Evolutionary conservation across 139 green algal species (phyloP).

Genomic region (Micractinium sp.): DNA sequence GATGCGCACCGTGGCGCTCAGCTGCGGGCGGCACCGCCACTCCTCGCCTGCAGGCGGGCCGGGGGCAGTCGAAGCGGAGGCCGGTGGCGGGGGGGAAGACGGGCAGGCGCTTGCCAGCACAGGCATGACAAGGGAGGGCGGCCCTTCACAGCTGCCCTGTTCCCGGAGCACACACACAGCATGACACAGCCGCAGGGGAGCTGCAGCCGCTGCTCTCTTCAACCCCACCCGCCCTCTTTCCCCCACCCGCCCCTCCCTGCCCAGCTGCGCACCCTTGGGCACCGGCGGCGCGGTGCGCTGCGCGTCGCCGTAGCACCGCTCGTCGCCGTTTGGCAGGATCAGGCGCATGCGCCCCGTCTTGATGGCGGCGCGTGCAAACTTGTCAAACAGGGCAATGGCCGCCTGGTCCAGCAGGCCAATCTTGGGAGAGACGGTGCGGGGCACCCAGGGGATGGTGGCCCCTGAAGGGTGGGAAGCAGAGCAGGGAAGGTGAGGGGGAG

Average conservation of each 20-base stretch:
- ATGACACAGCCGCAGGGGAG: neutral
- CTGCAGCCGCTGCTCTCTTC: neutral
- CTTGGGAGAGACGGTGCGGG: conserved; percentile 70
- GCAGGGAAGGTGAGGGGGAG: neutral
- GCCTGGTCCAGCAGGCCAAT: conserved; percentile 44
- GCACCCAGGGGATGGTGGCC: conserved; percentile 64
- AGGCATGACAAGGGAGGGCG: neutral
- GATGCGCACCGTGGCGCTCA: conserved; percentile 71
- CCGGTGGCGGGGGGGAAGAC: no score
- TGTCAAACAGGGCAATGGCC: conserved; percentile 56
- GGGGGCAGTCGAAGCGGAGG: neutral
- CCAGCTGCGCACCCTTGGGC: neutral
- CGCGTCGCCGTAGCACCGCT: conserved; percentile 71
- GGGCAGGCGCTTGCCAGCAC: neutral
- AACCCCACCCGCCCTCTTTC: neutral
- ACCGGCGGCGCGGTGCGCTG: neutral
- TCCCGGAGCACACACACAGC: no score
- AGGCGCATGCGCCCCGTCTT: conserved; percentile 73
- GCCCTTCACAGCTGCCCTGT: neutral
- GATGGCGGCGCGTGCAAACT: conserved; percentile 69
- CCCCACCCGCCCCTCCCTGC: neutral
- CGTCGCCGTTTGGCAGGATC: conserved; percentile 84
- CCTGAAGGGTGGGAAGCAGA: neutral
- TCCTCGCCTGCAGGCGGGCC: conserved; percentile 49
- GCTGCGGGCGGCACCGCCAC: conserved; percentile 67